phyloP scores from a whole-genome alignment of 345 rosid genomes.

The Ceriops decandra region DNA sequence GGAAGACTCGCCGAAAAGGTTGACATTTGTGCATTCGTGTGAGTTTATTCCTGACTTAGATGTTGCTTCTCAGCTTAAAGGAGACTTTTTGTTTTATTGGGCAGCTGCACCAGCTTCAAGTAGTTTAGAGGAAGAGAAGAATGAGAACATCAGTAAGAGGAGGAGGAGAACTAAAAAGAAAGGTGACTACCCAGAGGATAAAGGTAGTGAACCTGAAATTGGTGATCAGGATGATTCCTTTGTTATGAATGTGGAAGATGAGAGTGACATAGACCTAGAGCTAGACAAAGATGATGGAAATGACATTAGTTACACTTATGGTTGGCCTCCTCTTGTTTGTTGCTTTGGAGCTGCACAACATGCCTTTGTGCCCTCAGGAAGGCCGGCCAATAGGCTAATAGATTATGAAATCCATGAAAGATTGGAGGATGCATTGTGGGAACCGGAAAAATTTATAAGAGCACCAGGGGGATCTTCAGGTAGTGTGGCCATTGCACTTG shows the following conservation, averaged over 20 bases:
- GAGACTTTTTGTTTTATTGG: constrained; percentile 8
- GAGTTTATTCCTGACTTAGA: not conserved
- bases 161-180: constrained; percentile 37
- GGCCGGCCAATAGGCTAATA: constrained; percentile 74
- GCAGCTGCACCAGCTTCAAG: constrained; percentile 41
- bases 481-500: constrained; percentile 78
- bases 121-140: constrained; percentile 40
- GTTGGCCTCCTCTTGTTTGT: constrained; percentile 96
- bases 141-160: constrained; percentile 50
- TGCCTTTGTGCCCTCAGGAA: constrained; percentile 83
- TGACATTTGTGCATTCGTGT: not conserved
- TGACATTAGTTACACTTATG: constrained; percentile 66
- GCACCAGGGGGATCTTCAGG: constrained; percentile 90
- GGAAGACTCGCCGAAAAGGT: constrained; percentile 51
- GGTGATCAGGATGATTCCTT: constrained; percentile 41
- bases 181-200: constrained; percentile 35
- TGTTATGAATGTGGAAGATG: constrained; percentile 37
- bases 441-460: constrained; percentile 62
- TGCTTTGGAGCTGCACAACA: constrained; percentile 91
- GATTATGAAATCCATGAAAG: constrained; percentile 66
- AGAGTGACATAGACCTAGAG: constrained; percentile 58
- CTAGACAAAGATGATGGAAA: constrained; percentile 53
- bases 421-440: constrained; percentile 63
- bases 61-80: constrained; percentile 13
- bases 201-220: constrained; percentile 43